Evolutionary conservation across 2,329 filamentous ascomycete genomes (phyloP).

Genomic region (Phoma sp.): DNA sequence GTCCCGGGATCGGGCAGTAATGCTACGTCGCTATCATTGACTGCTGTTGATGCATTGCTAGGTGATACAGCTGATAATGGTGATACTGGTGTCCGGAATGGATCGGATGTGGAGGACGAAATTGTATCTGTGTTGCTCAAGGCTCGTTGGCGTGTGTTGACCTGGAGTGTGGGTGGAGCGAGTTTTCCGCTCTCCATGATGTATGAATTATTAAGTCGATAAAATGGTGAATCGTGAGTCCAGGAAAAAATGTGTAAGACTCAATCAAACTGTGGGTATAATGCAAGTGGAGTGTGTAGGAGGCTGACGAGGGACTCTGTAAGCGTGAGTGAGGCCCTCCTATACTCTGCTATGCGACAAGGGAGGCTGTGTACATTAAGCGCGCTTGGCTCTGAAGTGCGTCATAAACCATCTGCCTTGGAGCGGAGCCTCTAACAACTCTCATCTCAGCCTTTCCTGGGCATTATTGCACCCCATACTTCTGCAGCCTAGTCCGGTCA

Average conservation of each 20-base stretch:
- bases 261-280: not conserved
- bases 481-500: not conserved
- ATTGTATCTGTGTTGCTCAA: conserved; percentile 37
- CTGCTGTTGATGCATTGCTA: conserved; percentile 34
- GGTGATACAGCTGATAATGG: conserved; percentile 23
- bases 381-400: conserved; percentile 17
- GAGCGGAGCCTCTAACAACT: not conserved
- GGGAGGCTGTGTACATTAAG: conserved; percentile 19
- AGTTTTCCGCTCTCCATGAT: conserved; percentile 35
- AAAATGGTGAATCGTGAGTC: not conserved
- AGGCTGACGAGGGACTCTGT: not conserved
- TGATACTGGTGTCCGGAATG: conserved; percentile 31
- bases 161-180: conserved; percentile 35
- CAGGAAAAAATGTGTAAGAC: conserved; percentile 3
- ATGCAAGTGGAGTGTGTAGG: not conserved
- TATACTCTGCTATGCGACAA: conserved; percentile 8
- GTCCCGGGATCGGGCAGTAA: conserved; percentile 37
- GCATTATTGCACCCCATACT: conserved; percentile 7
- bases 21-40: conserved; percentile 40
- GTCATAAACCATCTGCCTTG: conserved; percentile 6
- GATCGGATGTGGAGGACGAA: conserved; percentile 33
- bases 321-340: not conserved
- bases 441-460: conserved; percentile 9
- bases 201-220: not conserved
- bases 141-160: conserved; percentile 36